Percentiles rank a stretch among this genome's conserved stretches.
Conservation (phyloP, 768 basidiomycete genomes). For the Phaeolepiota aurea region DNA sequence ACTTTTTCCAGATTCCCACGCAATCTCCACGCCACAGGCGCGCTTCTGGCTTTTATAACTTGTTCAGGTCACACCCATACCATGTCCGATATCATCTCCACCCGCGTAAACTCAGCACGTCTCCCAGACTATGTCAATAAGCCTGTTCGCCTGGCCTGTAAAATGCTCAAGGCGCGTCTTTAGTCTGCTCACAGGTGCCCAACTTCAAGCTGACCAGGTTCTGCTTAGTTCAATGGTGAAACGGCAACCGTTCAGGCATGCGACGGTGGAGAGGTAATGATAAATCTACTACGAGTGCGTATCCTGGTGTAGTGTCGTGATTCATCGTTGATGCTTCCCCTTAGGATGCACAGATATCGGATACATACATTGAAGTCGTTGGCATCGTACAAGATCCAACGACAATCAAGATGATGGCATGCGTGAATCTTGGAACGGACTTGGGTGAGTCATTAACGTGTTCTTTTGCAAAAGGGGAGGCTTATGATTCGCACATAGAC, state of each 20-base stretch:
- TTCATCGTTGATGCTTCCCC: background rate
- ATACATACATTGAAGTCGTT: conserved; percentile 59
- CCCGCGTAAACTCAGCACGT: conserved; percentile 57
- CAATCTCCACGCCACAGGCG: no score
- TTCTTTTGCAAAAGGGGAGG: background rate
- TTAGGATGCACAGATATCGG: conserved; percentile 36
- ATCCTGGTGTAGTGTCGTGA: background rate
- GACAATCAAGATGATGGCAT: conserved; percentile 46
- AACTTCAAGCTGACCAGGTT: no score
- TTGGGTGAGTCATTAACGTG: conserved; percentile 41
- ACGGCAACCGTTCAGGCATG: conserved; percentile 51
- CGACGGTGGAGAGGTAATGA: conserved; percentile 56
- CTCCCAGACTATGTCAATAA: conserved; percentile 43
- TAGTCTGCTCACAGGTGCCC: no score
- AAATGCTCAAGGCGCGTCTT: conserved; percentile 41
- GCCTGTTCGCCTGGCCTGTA: conserved; percentile 54
- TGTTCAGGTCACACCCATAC: no score
- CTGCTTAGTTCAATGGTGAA: conserved; percentile 38
- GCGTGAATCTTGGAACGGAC: conserved; percentile 48
- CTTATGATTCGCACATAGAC: conserved; percentile 26
- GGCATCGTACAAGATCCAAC: conserved; percentile 49
- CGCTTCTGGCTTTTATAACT: no score
- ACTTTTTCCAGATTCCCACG: no score
- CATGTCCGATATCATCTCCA: conserved; percentile 20
- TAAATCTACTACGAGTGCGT: conserved; percentile 33